phyloP scores from a whole-genome alignment of 2,329 filamentous ascomycete genomes.

The Xylaria multiplex region DNA sequence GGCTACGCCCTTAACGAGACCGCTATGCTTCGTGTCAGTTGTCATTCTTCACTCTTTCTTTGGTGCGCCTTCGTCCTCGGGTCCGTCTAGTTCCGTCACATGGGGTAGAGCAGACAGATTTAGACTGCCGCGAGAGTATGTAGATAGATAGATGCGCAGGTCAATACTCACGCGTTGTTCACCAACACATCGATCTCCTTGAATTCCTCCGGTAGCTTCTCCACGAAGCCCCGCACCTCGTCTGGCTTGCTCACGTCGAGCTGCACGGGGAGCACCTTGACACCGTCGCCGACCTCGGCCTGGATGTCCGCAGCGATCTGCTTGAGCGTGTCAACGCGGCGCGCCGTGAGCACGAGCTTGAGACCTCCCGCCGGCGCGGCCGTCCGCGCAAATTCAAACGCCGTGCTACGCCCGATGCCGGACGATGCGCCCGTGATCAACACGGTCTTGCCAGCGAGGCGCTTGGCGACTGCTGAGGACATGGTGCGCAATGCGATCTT shows the following conservation, averaged over 20 bases:
- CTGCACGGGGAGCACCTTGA: constrained; percentile 83
- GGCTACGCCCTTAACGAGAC: constrained; percentile 88
- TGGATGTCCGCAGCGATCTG: constrained; percentile 75
- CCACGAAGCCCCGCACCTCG: constrained; percentile 78
- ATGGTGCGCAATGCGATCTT: constrained; percentile 49
- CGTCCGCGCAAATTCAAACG: constrained; percentile 92
- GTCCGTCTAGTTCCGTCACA: no score
- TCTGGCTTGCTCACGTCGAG: constrained; percentile 86
- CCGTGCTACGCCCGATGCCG: constrained; percentile 84
- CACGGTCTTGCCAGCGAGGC: constrained; percentile 92
- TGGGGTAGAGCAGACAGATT: no score
- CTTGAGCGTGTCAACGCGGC: constrained; percentile 80
- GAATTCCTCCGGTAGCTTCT: constrained; percentile 80
- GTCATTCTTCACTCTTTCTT: not conserved
- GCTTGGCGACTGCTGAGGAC: constrained; percentile 74
- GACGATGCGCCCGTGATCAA: constrained; percentile 92
- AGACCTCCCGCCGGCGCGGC: constrained; percentile 79
- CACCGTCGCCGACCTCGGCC: constrained; percentile 35
- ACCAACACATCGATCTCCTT: constrained; percentile 87
- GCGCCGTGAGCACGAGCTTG: constrained; percentile 88
- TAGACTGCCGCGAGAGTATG: not conserved
- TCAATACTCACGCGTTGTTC: constrained; percentile 84
- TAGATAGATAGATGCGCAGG: constrained; percentile 2
- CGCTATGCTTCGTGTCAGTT: constrained; percentile 60
- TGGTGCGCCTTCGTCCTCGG: not conserved